phyloP scores from a whole-genome alignment of 345 rosid species.

The Zanthoxylum bungeanum region DNA sequence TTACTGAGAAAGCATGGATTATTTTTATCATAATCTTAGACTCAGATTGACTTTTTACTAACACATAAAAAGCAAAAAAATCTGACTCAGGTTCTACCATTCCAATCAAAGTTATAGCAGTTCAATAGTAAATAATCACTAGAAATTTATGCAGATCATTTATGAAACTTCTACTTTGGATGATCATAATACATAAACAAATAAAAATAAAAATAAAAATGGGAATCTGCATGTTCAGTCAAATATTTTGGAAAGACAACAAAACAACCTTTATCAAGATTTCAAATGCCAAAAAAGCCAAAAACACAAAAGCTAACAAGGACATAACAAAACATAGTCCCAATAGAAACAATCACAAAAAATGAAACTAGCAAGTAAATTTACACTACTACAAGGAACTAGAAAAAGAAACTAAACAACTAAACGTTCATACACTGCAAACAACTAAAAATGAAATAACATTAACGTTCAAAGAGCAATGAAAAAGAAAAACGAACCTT shows the following conservation, averaged over 20 bases:
- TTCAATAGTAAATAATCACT: background rate
- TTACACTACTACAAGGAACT: background rate
- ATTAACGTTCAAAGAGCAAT: background rate
- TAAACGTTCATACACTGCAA: background rate
- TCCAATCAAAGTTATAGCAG: too few relatives aligned
- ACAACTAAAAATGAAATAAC: background rate
- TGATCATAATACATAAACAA: background rate
- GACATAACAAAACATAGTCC: background rate
- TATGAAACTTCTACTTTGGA: background rate
- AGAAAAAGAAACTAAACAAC: background rate
- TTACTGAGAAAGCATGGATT: too few relatives aligned
- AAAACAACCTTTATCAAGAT: background rate
- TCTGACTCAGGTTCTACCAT: too few relatives aligned
- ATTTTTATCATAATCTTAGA: too few relatives aligned
- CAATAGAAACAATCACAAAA: background rate
- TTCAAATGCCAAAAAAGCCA: background rate
- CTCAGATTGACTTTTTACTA: too few relatives aligned
- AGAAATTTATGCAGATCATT: background rate
- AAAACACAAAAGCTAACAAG: background rate
- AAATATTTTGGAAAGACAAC: too few relatives aligned
- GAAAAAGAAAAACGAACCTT: slow-evolving; percentile 35
- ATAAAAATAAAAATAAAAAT: too few relatives aligned
- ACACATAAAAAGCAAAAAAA: too few relatives aligned
- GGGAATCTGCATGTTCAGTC: too few relatives aligned
- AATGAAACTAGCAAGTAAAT: background rate